phyloP scores from a whole-genome alignment of 2,329 filamentous ascomycete species.

The Paecilomyces niveus region DNA sequence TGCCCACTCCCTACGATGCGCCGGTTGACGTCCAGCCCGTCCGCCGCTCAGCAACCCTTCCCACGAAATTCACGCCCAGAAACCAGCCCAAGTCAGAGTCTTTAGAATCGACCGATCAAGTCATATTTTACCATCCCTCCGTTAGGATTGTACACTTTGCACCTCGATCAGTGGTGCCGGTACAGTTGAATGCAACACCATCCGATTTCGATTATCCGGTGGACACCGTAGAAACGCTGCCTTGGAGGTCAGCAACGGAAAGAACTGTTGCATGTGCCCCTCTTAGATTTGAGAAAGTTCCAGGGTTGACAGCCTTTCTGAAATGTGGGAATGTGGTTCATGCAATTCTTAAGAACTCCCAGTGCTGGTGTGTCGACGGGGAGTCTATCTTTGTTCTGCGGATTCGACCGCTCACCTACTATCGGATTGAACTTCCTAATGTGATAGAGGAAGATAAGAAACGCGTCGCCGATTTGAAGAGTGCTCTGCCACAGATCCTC shows the following conservation, averaged over 20 bases:
- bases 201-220: constrained; percentile 42
- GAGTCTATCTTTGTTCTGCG: constrained; percentile 80
- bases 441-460: constrained; percentile 56
- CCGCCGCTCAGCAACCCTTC: constrained; percentile 30
- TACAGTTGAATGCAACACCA: constrained; percentile 36
- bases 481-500: constrained; percentile 63
- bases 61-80: constrained; percentile 24
- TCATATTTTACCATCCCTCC: constrained; percentile 64
- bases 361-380: constrained; percentile 89
- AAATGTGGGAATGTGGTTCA: constrained; percentile 78
- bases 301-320: constrained; percentile 78
- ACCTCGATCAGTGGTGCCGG: constrained; percentile 26
- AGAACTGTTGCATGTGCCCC: constrained; percentile 75
- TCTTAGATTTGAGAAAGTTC: constrained; percentile 77
- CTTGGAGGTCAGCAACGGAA: constrained; percentile 70
- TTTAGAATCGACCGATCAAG: constrained; percentile 25
- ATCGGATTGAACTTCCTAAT: constrained; percentile 78
- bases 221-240: constrained; percentile 55
- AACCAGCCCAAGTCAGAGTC: constrained; percentile 20
- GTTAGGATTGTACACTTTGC: constrained; percentile 65
- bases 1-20: constrained; percentile 25
- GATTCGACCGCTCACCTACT: constrained; percentile 75
- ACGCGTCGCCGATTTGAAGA: constrained; percentile 60
- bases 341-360: constrained; percentile 80
- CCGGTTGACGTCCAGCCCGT: constrained; percentile 17